Conservation (phyloP, 2,329 filamentous ascomycete species). For the Trichothecium roseum region DNA sequence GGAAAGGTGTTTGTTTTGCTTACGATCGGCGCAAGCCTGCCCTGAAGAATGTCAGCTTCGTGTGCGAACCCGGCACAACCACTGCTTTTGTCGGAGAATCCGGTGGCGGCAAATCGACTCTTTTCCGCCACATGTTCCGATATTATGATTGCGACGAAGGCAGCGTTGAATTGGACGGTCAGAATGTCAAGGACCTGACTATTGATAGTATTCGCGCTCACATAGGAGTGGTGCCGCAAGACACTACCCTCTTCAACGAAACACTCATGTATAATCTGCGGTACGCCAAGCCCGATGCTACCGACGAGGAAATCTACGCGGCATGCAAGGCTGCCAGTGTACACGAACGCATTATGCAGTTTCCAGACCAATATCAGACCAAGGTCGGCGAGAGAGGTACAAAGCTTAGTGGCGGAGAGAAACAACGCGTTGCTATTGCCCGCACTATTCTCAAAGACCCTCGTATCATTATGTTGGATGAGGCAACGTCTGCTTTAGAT, state of each 20-base stretch:
- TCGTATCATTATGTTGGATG: constrained; percentile 83
- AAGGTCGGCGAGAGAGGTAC: constrained; percentile 87
- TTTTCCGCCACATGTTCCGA: constrained; percentile 90
- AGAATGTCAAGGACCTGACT: constrained; percentile 74
- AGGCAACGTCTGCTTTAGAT: constrained; percentile 85
- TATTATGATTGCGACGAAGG: constrained; percentile 85
- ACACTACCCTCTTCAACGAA: constrained; percentile 92
- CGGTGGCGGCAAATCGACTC: constrained; percentile 90
- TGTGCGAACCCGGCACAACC: constrained; percentile 79
- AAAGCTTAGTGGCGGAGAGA: constrained; percentile 80
- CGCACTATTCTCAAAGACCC: constrained; percentile 88
- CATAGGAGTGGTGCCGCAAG: constrained; percentile 94
- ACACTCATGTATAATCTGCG: constrained; percentile 89
- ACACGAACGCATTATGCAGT: constrained; percentile 81
- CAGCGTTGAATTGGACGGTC: constrained; percentile 73
- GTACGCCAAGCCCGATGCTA: constrained; percentile 74
- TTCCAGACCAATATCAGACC: constrained; percentile 80
- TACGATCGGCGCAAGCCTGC: constrained; percentile 84
- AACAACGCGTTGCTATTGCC: constrained; percentile 87
- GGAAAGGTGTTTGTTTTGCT: constrained; percentile 81
- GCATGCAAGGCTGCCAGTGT: constrained; percentile 84
- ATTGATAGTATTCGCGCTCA: constrained; percentile 87
- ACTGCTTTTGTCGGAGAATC: constrained; percentile 96
- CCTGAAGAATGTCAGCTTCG: constrained; percentile 73
- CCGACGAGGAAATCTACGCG: constrained; percentile 69